Percentiles rank a stretch among this genome's conserved stretches.
phyloP scores from a whole-genome alignment of 257 asterid genomes.

The Mentha longifolia region DNA sequence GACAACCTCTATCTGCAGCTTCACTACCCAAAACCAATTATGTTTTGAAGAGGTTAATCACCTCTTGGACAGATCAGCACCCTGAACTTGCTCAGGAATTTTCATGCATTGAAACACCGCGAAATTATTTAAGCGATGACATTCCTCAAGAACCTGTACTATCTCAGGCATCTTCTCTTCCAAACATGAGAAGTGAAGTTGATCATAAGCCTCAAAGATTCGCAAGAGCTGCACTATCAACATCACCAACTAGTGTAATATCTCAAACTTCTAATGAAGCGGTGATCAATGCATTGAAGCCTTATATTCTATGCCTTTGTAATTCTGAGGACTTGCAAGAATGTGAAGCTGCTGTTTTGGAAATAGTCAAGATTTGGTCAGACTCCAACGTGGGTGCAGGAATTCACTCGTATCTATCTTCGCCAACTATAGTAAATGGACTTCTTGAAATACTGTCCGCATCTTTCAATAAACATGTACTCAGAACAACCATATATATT shows the following conservation, averaged over 20 bases:
- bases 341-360: slow-evolving; percentile 69
- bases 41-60: slow-evolving; percentile 75
- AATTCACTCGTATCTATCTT: slow-evolving; percentile 63
- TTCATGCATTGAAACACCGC: slow-evolving; percentile 60
- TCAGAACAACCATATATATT: slow-evolving; percentile 57
- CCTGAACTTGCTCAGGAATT: slow-evolving; percentile 77
- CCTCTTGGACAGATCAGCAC: slow-evolving; percentile 87
- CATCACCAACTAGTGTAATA: slow-evolving; percentile 65
- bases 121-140: slow-evolving; percentile 37
- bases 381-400: slow-evolving; percentile 67
- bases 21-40: slow-evolving; percentile 79
- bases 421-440: slow-evolving; percentile 69
- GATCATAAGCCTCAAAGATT: slow-evolving; percentile 61
- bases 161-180: slow-evolving; percentile 35
- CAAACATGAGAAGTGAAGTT: slow-evolving; percentile 37
- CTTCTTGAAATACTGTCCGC: slow-evolving; percentile 72
- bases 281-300: slow-evolving; percentile 59
- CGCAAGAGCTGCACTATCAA: slow-evolving; percentile 49
- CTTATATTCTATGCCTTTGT: slow-evolving; percentile 68
- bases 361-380: slow-evolving; percentile 61
- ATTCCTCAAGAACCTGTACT: slow-evolving; percentile 40
- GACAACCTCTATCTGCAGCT: slow-evolving; percentile 76
- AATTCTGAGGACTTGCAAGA: slow-evolving; percentile 79
- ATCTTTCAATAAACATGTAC: slow-evolving; percentile 66
- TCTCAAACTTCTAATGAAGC: slow-evolving; percentile 72